Conservation (phyloP, 768 basidiomycete genomes). For the Russula olivacea region DNA sequence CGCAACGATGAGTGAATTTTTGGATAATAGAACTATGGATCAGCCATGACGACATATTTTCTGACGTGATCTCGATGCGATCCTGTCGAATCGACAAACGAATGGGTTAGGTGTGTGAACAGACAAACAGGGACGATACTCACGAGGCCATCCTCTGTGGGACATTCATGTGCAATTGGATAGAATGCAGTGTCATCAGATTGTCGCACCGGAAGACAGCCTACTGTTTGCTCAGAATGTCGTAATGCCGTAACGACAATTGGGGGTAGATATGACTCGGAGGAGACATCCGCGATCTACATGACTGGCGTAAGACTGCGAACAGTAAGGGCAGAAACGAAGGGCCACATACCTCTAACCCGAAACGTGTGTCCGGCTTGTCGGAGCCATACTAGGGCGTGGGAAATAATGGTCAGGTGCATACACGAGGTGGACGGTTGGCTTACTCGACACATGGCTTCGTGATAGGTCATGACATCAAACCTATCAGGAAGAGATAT, state of each 20-base stretch:
- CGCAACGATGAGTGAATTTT: background rate
- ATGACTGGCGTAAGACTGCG: conserved; percentile 1
- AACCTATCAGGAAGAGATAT: conserved; percentile 57
- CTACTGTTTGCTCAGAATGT: conserved; percentile 31
- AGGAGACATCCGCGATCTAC: conserved; percentile 35
- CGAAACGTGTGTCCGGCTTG: conserved; percentile 90
- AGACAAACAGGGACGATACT: conserved; percentile 17
- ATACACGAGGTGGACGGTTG: background rate
- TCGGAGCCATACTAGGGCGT: conserved; percentile 77
- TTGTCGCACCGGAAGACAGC: conserved; percentile 33
- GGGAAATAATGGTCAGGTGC: conserved; percentile 25
- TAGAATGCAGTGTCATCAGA: conserved; percentile 33
- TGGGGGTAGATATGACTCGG: conserved; percentile 31
- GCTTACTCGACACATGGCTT: conserved; percentile 85
- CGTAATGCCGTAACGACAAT: conserved; percentile 28
- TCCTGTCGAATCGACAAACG: conserved; percentile 35
- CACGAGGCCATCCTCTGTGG: conserved; percentile 31
- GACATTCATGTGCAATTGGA: conserved; percentile 37
- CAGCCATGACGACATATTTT: conserved; percentile 46
- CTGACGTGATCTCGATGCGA: conserved; percentile 43
- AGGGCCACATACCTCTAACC: conserved; percentile 59
- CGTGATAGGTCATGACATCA: conserved; percentile 78
- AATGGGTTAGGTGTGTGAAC: background rate
- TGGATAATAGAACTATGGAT: conserved; percentile 31
- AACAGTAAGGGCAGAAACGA: background rate